Evolutionary conservation across 768 basidiomycete genomes (phyloP), one percentile per base, ranked within the genome.

Genomic region (Sistotremastrum niveocremeum): DNA sequence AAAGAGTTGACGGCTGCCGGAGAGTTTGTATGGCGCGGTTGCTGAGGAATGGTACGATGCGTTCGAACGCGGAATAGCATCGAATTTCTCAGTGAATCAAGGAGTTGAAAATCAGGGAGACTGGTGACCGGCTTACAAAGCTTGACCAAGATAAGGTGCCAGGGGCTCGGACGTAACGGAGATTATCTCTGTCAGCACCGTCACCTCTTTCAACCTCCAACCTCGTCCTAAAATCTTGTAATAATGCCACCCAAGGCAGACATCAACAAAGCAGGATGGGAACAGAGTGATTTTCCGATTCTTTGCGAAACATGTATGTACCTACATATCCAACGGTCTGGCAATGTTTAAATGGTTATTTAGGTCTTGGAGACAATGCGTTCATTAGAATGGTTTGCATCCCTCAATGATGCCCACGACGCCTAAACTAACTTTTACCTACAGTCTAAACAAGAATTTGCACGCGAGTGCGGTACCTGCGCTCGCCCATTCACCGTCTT

Each of bases 401-500:
- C 41, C 36, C 34, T 46, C 37, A 44, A 10, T 41, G 5, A 38
- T 34, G 29, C 30, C 8, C 35, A 1, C 9, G 28, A 9, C 10
- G 34, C 38, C 29, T 39, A 3, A 2, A 32, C 29, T 8, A 31
- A 39, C 20, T 20, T 31, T 20, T 31, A 37, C 40, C 6, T 50
- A 37, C 37, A 97, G 94, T 89, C 88, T 5, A 98, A 97, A 65
- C 95, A 98, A 74, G 85, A 91, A 58, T 94, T 85, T 51, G 95
- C 91, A 4, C 75, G 84, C 30, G 90, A 90, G 45, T 99, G 95
- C 64, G 97, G 97, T 52, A 94, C 94, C 45, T 99, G 95, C 59
- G 90, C 91, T 3, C 76, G 95, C 28, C 95, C 89, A 2, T 94
- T 93, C 66, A 94, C 88, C 41, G 84, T 97, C 54, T 99, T 99